Conservation (phyloP, 306 rosid genomes). For the Glycyrrhiza uralensis region DNA sequence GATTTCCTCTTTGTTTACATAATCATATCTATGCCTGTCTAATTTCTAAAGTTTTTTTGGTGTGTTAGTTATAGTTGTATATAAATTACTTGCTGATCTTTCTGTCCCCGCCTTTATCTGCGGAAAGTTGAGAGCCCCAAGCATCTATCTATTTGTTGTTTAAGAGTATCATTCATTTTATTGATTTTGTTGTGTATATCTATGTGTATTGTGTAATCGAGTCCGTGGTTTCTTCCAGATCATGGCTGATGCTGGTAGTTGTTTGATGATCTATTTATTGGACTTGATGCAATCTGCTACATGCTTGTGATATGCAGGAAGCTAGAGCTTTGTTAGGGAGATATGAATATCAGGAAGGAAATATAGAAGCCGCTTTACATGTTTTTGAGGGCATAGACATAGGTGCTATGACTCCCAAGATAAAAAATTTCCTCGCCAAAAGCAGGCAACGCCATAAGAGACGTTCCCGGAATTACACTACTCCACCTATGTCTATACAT, state of each 20-base stretch:
- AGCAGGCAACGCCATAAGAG: slow-evolving; percentile 51
- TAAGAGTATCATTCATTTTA: not conserved
- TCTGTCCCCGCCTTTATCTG: not conserved
- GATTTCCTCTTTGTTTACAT: not conserved
- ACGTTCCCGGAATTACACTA: slow-evolving; percentile 40
- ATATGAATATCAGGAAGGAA: slow-evolving; percentile 91
- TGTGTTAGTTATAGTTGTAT: not conserved
- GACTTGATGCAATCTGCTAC: slow-evolving; percentile 5
- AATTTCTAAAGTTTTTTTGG: not conserved
- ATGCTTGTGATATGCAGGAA: slow-evolving; percentile 59
- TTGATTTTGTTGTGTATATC: not conserved
- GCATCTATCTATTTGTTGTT: not conserved
- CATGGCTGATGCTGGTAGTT: slow-evolving; percentile 1
- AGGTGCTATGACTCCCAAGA: slow-evolving; percentile 56
- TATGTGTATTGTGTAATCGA: not conserved
- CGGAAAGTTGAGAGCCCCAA: slow-evolving; percentile 1
- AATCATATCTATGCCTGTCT: not conserved
- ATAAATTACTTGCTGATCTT: not conserved
- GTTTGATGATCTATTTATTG: slow-evolving; percentile 15
- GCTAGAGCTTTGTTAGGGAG: slow-evolving; percentile 94
- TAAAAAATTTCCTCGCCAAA: slow-evolving; percentile 58
- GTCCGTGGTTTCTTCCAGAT: slow-evolving; percentile 10
- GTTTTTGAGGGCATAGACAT: slow-evolving; percentile 87
- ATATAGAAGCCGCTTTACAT: slow-evolving; percentile 80
- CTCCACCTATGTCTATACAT: slow-evolving; percentile 63